A percentile compares a stretch with the other conserved stretches of the same genome.
phyloP scores from a whole-genome alignment of 1,139 yeast species.

The Pneumocystis murina region DNA sequence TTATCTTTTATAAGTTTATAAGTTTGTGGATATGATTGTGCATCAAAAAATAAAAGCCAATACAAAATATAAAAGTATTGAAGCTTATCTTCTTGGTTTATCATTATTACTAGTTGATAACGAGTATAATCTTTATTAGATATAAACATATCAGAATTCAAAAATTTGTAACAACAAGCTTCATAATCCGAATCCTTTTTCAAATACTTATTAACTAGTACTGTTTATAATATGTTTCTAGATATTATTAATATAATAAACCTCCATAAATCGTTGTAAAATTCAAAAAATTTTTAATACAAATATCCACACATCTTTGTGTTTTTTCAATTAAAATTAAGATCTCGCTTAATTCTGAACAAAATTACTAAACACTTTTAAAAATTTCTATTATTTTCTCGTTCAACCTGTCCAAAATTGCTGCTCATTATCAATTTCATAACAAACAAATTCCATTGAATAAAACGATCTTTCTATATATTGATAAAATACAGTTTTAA shows the following conservation, averaged over 20 bases:
- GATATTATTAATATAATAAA: constrained; percentile 3
- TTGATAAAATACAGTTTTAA: too few species aligned
- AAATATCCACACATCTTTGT: constrained; percentile 11
- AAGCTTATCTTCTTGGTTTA: constrained; percentile 6
- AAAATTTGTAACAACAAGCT: constrained; percentile 20
- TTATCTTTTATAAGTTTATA: constrained; percentile 35
- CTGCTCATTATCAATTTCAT: constrained; percentile 21
- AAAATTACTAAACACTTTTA: not conserved
- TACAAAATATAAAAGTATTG: constrained; percentile 7
- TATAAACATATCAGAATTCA: constrained; percentile 21
- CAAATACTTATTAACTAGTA: constrained; percentile 18
- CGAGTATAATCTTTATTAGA: constrained; percentile 23
- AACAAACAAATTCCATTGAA: constrained; percentile 22
- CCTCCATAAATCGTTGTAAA: constrained; percentile 21
- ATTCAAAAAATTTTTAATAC: constrained; percentile 19
- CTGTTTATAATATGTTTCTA: not conserved
- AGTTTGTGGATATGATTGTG: constrained; percentile 30
- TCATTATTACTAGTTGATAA: constrained; percentile 17
- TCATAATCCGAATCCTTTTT: constrained; percentile 22
- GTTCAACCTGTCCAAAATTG: constrained; percentile 24
- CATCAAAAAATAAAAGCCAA: constrained; percentile 32
- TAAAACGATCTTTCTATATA: not conserved
- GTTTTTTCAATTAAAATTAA: constrained; percentile 9
- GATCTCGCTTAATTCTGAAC: constrained; percentile 13
- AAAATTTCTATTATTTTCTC: not conserved